Conservation (phyloP, 345 rosid genomes). For the Diplotaxis tenuifolia region DNA sequence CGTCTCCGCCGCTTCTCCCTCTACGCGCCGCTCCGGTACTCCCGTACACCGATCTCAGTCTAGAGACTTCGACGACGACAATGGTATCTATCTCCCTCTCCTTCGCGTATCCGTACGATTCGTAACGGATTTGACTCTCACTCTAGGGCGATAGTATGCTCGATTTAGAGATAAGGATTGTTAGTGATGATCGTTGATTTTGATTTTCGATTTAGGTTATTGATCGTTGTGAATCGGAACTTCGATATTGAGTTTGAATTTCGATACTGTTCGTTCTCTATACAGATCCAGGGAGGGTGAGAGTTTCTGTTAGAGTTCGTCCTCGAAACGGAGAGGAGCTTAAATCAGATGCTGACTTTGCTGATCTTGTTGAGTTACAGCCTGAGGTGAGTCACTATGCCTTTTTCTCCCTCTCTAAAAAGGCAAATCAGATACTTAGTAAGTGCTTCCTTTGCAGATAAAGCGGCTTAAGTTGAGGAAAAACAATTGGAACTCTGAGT, state of each 20-base stretch:
- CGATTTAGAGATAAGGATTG: conserved; percentile 8
- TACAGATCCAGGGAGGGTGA: conserved; percentile 79
- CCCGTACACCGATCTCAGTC: conserved; percentile 59
- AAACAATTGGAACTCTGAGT: conserved; percentile 88
- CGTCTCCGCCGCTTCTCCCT: conserved; percentile 32
- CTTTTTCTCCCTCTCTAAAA: neutral
- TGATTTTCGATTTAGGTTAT: neutral
- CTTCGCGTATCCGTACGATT: neutral
- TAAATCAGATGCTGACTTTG: conserved; percentile 71
- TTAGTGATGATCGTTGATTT: neutral
- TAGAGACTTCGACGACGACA: conserved; percentile 43
- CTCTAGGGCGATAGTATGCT: conserved; percentile 12
- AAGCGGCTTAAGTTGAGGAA: conserved; percentile 78
- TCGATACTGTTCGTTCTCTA: neutral
- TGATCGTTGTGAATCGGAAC: neutral
- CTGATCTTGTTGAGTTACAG: conserved; percentile 80
- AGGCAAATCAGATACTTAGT: neutral
- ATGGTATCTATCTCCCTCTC: conserved; percentile 40
- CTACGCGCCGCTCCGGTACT: conserved; percentile 54
- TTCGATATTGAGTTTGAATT: neutral
- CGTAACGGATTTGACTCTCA: neutral
- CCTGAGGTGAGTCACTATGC: conserved; percentile 59
- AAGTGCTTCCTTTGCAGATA: conserved; percentile 43
- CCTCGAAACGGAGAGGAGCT: conserved; percentile 78
- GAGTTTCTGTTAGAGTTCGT: conserved; percentile 83